These are phyloP conservation scores for Bjerkandera adusta DNA, from an alignment of 1,284 basidiomycete genomes.

Conservation along the genomic window DNA sequence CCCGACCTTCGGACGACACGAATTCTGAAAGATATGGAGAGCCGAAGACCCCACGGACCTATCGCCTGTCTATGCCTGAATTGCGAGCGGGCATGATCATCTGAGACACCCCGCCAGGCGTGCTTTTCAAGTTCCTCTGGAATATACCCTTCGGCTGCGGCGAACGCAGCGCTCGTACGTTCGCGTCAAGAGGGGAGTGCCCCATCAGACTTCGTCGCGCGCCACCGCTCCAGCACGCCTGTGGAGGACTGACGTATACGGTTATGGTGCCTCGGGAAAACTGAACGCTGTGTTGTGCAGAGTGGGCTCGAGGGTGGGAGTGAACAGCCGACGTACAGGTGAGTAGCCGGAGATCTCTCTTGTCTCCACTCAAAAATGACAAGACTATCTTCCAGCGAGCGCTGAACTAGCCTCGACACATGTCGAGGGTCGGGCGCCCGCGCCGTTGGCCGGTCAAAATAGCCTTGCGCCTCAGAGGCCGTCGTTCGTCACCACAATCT, in stretches of 20 bases:
- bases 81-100: constrained; percentile 80
- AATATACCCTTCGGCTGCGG: constrained; percentile 89
- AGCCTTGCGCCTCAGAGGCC: constrained; percentile 73
- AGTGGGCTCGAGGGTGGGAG: constrained; percentile 68
- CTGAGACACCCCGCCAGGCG: constrained; percentile 83
- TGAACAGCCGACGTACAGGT: constrained; percentile 74
- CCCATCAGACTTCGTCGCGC: constrained; percentile 16
- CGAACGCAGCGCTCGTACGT: constrained; percentile 58
- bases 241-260: constrained; percentile 75
- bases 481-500: constrained; percentile 77
- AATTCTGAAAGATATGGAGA: constrained; percentile 71
- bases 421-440: constrained; percentile 64
- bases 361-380: constrained; percentile 21
- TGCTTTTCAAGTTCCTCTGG: constrained; percentile 88
- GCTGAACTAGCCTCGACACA: constrained; percentile 40
- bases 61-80: constrained; percentile 86
- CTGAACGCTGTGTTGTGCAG: constrained; percentile 72
- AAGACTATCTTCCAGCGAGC: constrained; percentile 30
- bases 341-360: constrained; percentile 17
- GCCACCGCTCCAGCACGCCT: constrained; percentile 18
- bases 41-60: constrained; percentile 84
- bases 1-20: constrained; percentile 88
- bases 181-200: constrained; percentile 37
- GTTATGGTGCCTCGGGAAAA: constrained; percentile 76
- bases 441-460: constrained; percentile 41